Conservation (phyloP, 176 grass and related monocot genomes). For the Ananas comosus region DNA sequence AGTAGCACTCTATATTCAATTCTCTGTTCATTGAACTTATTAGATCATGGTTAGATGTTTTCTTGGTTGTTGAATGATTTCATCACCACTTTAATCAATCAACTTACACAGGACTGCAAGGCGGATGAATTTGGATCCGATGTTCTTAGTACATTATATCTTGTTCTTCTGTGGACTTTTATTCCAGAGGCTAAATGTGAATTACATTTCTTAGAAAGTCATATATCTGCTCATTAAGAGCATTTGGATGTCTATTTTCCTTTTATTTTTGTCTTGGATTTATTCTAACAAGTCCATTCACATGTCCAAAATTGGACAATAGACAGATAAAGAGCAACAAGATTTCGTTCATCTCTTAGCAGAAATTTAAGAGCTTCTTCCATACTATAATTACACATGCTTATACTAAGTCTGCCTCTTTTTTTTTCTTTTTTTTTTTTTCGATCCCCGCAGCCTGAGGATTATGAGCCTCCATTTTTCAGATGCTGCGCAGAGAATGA, state of each 20-base stretch:
- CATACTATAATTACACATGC: not conserved
- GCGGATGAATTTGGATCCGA: not conserved
- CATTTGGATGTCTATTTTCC: too few species aligned
- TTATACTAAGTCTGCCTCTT: not conserved
- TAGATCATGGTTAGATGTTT: not conserved
- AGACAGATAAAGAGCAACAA: not conserved
- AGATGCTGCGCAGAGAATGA: slow-evolving; percentile 77
- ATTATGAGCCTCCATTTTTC: slow-evolving; percentile 94
- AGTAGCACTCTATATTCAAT: not conserved
- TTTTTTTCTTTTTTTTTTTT: slow-evolving; percentile 4
- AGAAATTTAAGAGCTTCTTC: not conserved
- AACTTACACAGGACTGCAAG: not conserved
- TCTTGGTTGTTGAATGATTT: not conserved
- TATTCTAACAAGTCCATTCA: not conserved
- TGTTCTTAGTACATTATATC: not conserved
- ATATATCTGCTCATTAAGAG: not conserved
- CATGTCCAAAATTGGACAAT: not conserved
- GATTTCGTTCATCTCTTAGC: not conserved
- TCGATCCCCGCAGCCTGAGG: slow-evolving; percentile 54
- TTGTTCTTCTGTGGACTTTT: not conserved
- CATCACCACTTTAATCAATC: not conserved
- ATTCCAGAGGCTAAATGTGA: not conserved
- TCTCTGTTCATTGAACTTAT: not conserved
- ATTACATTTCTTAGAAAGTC: not conserved
- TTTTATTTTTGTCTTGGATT: not conserved